Percentiles rank a stretch among this genome's conserved stretches.
Conservation (phyloP, 805 yeast genomes). For the Ogataea paraovalis region DNA sequence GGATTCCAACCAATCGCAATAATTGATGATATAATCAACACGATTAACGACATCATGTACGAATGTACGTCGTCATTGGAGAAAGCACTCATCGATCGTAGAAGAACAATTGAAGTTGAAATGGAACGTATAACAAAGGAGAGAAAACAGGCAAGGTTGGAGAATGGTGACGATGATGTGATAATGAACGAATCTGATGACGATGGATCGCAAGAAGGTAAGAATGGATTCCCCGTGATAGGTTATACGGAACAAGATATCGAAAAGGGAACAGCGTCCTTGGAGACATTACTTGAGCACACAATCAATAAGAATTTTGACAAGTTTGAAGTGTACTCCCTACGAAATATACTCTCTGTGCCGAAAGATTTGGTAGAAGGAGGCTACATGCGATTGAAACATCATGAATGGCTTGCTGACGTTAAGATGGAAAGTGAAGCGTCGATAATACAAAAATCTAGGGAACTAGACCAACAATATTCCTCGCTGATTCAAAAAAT, state of each 20-base stretch:
- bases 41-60: constrained; percentile 79
- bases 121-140: constrained; percentile 11
- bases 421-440: neutral
- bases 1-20: constrained; percentile 80
- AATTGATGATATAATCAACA: constrained; percentile 83
- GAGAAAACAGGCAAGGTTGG: constrained; percentile 5
- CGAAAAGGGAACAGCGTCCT: constrained; percentile 70
- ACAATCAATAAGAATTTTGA: constrained; percentile 81
- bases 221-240: constrained; percentile 1
- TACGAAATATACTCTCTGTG: constrained; percentile 69
- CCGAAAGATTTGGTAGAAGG: constrained; percentile 60
- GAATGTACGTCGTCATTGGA: constrained; percentile 79
- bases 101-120: constrained; percentile 24
- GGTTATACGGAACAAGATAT: constrained; percentile 43
- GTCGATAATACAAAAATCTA: constrained; percentile 15
- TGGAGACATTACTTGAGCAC: constrained; percentile 72
- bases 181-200: constrained; percentile 25
- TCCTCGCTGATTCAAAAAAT: constrained; percentile 35
- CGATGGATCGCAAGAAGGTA: neutral
- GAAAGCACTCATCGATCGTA: constrained; percentile 45
- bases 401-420: constrained; percentile 53
- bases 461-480: constrained; percentile 21
- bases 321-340: constrained; percentile 74
- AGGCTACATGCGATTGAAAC: constrained; percentile 66
- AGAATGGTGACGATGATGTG: constrained; percentile 26